Evolutionary conservation across 225 moss, liverwort and hornwort genomes (phyloP), one percentile per base, ranked within the genome.

Genomic region (Antitrichia curtipendula): DNA sequence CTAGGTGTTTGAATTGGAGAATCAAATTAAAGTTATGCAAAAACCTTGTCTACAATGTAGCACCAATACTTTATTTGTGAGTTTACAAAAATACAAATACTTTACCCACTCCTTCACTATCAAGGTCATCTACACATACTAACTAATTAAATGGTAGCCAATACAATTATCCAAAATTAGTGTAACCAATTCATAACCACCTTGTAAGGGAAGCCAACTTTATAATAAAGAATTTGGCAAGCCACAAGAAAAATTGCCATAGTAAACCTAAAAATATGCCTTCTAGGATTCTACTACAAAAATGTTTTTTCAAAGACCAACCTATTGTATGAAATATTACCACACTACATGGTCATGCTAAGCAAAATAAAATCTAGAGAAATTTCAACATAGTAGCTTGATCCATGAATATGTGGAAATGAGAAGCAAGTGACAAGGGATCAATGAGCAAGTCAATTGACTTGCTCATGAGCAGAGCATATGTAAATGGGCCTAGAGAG

Each of bases 311-410:
- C 21, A 23, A 36, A 23, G 2, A 36, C 36, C 9, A 21, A 52
- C 2, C 3, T 23, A 36, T 22, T 36, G 15, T 3, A 15, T 53
- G 23, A 32, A 36, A 52, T 13, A 53, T 53, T 11, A 52, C 22
- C 14, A 36, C 3, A 0, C 34, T 1, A 49, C 21, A 50, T 5
- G 1, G 3, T 12, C 20, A 20, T 50, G 4, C 20, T 8, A 19
- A 34, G 5, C 24, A 76, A 32, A 22, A 50, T 23, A 21, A 75
- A 53, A 36, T 53, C 23, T 13, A 36, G 2, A 23, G 34, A 75
- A 36, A 34, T 36, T 52, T 36, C 13, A 36, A 36, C 4, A 75
- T 0, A 75, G 14, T 3, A 14, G 3, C 23, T 75, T 36, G 22
- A 53, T 0, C 24, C 6, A n/a, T 52, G 21, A 34, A 2, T 34